Evolutionary conservation across 208 protist species (phyloP).

Genomic region (Leishmania turanica): DNA sequence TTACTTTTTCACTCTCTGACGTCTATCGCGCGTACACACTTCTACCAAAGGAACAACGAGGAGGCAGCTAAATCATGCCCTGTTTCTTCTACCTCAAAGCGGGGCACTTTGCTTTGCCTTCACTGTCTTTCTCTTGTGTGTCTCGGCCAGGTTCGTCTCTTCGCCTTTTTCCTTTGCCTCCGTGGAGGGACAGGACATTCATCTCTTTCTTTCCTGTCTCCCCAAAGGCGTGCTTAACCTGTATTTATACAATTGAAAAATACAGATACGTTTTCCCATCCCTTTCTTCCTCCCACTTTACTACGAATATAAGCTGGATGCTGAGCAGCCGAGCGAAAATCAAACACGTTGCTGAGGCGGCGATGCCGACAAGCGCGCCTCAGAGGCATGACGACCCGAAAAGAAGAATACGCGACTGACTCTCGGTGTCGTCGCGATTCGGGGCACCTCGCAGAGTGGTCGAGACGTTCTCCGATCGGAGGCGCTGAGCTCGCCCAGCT

Average conservation of each 20-base stretch:
- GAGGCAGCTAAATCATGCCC: background rate
- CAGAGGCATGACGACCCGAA: background rate
- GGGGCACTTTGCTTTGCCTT: background rate
- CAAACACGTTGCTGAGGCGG: background rate
- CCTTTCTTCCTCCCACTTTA: background rate
- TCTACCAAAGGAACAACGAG: background rate
- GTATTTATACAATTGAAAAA: constrained; percentile 6
- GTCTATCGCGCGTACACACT: background rate
- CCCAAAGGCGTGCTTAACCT: background rate
- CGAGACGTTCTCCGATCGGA: background rate
- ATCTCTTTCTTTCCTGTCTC: constrained; percentile 7
- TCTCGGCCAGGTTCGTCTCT: constrained; percentile 5
- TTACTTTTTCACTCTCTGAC: background rate
- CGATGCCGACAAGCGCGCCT: background rate
- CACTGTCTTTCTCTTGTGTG: constrained; percentile 1
- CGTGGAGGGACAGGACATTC: background rate
- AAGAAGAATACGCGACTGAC: constrained; percentile 10
- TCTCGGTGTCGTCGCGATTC: background rate
- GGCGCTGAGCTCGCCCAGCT: background rate
- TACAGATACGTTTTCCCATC: background rate
- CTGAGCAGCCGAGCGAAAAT: background rate
- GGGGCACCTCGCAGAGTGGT: background rate
- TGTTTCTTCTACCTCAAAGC: background rate
- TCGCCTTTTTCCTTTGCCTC: constrained; percentile 18
- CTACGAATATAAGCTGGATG: background rate